Evolutionary conservation across 352 stramenopile species (phyloP).

Genomic region (Globisporangium paddicum): DNA sequence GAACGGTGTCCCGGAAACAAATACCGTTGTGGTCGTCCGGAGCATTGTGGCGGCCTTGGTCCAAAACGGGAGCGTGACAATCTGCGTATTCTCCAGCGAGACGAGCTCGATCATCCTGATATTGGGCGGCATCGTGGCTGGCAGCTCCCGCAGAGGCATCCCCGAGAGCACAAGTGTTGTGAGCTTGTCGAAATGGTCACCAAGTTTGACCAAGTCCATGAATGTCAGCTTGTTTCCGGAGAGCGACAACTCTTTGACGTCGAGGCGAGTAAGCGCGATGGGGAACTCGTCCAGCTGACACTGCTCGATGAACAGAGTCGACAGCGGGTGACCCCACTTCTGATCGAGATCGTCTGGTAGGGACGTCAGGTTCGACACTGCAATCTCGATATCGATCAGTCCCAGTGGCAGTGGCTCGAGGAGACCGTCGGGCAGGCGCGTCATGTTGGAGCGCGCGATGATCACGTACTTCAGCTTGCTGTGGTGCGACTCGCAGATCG

Average conservation of each 20-base stretch:
- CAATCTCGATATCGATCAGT: conserved; percentile 15
- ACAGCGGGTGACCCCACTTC: not conserved
- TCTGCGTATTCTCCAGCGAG: conserved; percentile 1
- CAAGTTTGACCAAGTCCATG: not conserved
- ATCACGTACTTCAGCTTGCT: conserved; percentile 3
- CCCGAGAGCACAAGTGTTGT: not conserved
- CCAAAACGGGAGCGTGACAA: not conserved
- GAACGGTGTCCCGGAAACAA: not conserved
- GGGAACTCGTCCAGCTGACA: not conserved
- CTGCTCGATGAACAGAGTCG: conserved; percentile 1
- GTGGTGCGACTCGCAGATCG: conserved; percentile 1
- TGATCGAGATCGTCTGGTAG: conserved; percentile 12
- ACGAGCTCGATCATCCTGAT: not conserved
- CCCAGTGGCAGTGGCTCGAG: conserved; percentile 6
- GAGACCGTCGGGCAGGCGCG: conserved; percentile 1
- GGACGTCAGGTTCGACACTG: conserved; percentile 10
- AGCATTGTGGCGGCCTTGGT: not conserved
- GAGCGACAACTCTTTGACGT: conserved; percentile 1
- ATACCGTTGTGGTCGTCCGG: not conserved
- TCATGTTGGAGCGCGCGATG: conserved; percentile 15
- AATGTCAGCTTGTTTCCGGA: not conserved
- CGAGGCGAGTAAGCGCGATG: not conserved
- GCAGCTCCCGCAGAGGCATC: conserved; percentile 5
- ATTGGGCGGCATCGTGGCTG: not conserved
- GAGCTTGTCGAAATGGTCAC: not conserved